Percentiles rank a stretch among this genome's conserved stretches.
phyloP scores from a whole-genome alignment of 169 alveolate genomes.

The Plasmodium blacklocki region DNA sequence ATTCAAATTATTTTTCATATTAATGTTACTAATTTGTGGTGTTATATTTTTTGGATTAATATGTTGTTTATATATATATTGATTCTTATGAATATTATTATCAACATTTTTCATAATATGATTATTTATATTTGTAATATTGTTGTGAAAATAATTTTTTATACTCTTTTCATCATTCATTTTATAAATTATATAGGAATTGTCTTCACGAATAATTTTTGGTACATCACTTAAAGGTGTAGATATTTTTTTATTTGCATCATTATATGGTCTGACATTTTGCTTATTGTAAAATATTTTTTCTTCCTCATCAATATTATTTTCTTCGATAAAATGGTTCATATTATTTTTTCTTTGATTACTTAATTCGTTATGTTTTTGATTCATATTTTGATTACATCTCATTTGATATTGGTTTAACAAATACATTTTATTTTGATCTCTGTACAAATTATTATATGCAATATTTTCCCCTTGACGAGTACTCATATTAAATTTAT shows the following conservation, averaged over 20 bases:
- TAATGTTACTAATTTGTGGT: background rate
- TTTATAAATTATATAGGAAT: slow-evolving; percentile 13
- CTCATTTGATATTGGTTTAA: too few species aligned
- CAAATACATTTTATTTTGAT: too few species aligned
- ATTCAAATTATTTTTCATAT: slow-evolving; percentile 5
- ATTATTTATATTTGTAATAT: slow-evolving; percentile 1
- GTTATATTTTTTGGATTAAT: background rate
- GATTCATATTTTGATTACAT: too few species aligned
- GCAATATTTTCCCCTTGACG: too few species aligned
- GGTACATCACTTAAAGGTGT: background rate
- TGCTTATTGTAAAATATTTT: too few species aligned
- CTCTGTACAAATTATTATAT: too few species aligned
- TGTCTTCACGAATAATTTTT: background rate
- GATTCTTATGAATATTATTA: background rate
- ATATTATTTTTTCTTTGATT: too few species aligned
- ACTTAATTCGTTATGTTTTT: too few species aligned
- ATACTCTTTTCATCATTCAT: slow-evolving; percentile 5
- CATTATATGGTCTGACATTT: background rate
- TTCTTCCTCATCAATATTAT: too few species aligned
- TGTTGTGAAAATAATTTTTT: background rate
- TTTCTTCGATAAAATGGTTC: too few species aligned
- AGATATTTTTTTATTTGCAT: slow-evolving; percentile 8
- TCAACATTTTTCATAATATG: slow-evolving; percentile 4
- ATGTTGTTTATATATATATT: background rate
- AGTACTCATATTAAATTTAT: too few species aligned